Evolutionary conservation across 306 rosid genomes (phyloP), one percentile per base, ranked within the genome.

Genomic region (Datisca glomerata): DNA sequence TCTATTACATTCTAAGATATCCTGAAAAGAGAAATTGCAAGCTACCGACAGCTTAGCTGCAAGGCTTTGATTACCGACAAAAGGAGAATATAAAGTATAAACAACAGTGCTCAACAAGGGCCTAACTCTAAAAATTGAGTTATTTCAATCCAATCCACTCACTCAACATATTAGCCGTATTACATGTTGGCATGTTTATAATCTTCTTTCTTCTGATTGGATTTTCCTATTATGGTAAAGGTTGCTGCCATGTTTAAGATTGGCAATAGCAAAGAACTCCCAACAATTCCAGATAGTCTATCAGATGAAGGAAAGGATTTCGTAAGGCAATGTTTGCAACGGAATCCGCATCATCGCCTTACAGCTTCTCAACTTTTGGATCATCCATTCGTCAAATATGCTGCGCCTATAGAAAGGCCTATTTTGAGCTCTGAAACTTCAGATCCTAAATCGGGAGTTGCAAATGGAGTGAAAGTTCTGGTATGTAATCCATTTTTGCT

Each of bases 171-270:
- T 32, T n/a, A 37, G n/a, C n/a, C n/a, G n/a, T n/a, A n/a, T n/a
- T n/a, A n/a, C n/a, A n/a, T n/a, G n/a, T n/a, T n/a, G 17, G 40
- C 18, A 7, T 40, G 46, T 24, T 14, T 9, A 21, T 40, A 19
- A 8, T 25, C 36, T 8, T 17, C 20, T 12, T 24, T 52, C 40
- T 67, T 41, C 41, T 56, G 43, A 47, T 16, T 45, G 48, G 21
- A 40, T 66, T 65, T 68, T 64, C 23, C 23, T 47, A 41, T 41
- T 57, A 45, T 69, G 45, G 42, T 37, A 41, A 51, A 86, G 96
- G 85, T 81, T 60, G 96, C 96, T 58, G 94, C 96, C 33, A 73
- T 86, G 85, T 86, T 86, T 62, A 86, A 86, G 75, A 79, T 86
- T 64, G 92, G 92, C 25, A 79, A 71, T 55, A 68, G 84, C 68